Percentiles rank a stretch among this genome's conserved stretches.
These are phyloP conservation scores for Tolypocladium nubicola DNA, from an alignment of 2,329 filamentous ascomycete genomes.

Conservation along the genomic window DNA sequence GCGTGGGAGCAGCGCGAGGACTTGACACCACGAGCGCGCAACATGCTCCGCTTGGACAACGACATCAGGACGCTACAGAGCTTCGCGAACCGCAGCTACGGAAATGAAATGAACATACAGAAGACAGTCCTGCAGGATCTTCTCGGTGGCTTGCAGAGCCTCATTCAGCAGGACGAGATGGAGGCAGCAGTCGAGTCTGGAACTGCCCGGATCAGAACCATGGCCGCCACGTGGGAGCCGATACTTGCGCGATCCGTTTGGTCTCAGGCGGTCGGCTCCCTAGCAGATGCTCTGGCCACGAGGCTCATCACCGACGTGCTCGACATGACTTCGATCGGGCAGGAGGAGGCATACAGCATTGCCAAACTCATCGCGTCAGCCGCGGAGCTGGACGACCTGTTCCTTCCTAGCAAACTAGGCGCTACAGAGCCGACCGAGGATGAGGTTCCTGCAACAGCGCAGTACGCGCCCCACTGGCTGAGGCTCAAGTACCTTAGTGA, in stretches of 20 bases:
- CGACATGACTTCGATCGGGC: slow-evolving; percentile 49
- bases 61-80: slow-evolving; percentile 48
- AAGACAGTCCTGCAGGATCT: slow-evolving; percentile 52
- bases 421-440: slow-evolving; percentile 17
- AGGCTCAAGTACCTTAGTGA: slow-evolving; percentile 54
- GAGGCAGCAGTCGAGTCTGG: slow-evolving; percentile 43
- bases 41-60: slow-evolving; percentile 47
- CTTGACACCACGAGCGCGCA: slow-evolving; percentile 36
- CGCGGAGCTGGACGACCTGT: slow-evolving; percentile 50
- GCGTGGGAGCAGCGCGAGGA: slow-evolving; percentile 45
- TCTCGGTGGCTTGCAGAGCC: slow-evolving; percentile 48
- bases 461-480: slow-evolving; percentile 52
- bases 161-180: slow-evolving; percentile 47
- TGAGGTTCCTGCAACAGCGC: slow-evolving; percentile 43
- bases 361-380: slow-evolving; percentile 46
- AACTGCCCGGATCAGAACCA: slow-evolving; percentile 38
- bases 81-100: slow-evolving; percentile 53
- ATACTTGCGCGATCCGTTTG: slow-evolving; percentile 51
- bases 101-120: slow-evolving; percentile 48
- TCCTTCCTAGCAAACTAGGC: slow-evolving; percentile 33
- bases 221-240: slow-evolving; percentile 45
- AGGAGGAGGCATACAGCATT: slow-evolving; percentile 53
- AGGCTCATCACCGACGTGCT: slow-evolving; percentile 52
- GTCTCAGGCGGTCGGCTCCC: slow-evolving; percentile 50
- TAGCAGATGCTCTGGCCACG: slow-evolving; percentile 47